A percentile compares a stretch with the other conserved stretches of the same genome.
phyloP scores from a whole-genome alignment of 2,329 filamentous ascomycete species.

The Colletotrichum cordylinicola region DNA sequence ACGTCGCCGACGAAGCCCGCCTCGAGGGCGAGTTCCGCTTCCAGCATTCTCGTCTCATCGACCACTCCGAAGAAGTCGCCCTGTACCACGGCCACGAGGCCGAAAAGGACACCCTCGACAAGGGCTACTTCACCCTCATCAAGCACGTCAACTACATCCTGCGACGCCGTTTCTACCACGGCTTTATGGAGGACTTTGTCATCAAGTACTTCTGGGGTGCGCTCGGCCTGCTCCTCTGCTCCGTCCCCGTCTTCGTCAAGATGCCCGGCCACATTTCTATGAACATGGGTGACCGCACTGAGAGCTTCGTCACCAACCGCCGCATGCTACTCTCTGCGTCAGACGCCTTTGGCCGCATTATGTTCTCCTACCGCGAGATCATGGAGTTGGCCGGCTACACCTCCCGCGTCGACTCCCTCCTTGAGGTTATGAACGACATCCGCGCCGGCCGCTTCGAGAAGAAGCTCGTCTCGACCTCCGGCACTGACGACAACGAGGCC shows the following conservation, averaged over 20 bases:
- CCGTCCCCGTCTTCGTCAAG: slow-evolving; percentile 94
- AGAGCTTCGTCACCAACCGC: slow-evolving; percentile 91
- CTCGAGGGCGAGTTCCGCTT: slow-evolving; percentile 96
- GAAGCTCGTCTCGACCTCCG: slow-evolving; percentile 89
- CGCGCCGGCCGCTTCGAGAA: slow-evolving; percentile 92
- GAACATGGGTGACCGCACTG: slow-evolving; percentile 74
- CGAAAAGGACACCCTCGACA: slow-evolving; percentile 95
- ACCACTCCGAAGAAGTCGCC: slow-evolving; percentile 94
- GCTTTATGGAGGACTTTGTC: slow-evolving; percentile 99
- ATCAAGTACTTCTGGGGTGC: slow-evolving; percentile 99
- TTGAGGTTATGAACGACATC: slow-evolving; percentile 95
- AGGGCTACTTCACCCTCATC: slow-evolving; percentile 98
- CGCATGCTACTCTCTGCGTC: slow-evolving; percentile 91
- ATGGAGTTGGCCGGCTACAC: slow-evolving; percentile 97
- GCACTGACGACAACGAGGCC: slow-evolving; percentile 80
- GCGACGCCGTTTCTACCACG: slow-evolving; percentile 89
- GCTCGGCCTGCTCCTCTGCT: slow-evolving; percentile 88
- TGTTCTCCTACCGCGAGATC: slow-evolving; percentile 98
- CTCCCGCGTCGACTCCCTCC: slow-evolving; percentile 84
- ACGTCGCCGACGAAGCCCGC: slow-evolving; percentile 93
- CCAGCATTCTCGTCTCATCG: slow-evolving; percentile 91
- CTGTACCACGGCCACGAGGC: slow-evolving; percentile 90
- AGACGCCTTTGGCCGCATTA: slow-evolving; percentile 92
- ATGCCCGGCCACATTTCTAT: slow-evolving; percentile 72
- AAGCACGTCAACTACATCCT: slow-evolving; percentile 98